Evolutionary conservation across 805 yeast species (phyloP).

Genomic region (Candida vaughaniae): DNA sequence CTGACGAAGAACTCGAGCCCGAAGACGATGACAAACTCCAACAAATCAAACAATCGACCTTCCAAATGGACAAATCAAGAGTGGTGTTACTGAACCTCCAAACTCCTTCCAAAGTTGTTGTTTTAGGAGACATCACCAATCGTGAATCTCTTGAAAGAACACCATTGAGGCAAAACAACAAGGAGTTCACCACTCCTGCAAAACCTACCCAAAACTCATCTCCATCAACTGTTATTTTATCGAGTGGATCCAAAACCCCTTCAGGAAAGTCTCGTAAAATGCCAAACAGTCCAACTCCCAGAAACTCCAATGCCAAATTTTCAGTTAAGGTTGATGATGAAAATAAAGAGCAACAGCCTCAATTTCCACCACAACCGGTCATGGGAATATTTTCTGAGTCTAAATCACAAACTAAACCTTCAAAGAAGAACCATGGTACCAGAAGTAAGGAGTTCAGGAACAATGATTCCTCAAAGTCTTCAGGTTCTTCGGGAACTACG

Average conservation of each 20-base stretch:
- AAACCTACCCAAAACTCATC: conserved; percentile 34
- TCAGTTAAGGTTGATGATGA: conserved; percentile 23
- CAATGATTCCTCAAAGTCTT: not conserved
- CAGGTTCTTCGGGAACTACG: not conserved
- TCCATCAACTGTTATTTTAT: conserved; percentile 43
- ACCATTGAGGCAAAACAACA: conserved; percentile 5
- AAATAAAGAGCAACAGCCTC: not conserved
- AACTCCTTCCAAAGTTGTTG: conserved; percentile 32
- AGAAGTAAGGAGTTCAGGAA: not conserved
- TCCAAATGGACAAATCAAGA: conserved; percentile 4
- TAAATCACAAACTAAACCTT: not conserved
- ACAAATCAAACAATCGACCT: conserved; percentile 2
- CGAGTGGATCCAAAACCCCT: conserved; percentile 26
- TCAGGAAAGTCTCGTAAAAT: conserved; percentile 3
- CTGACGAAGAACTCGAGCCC: conserved; percentile 12
- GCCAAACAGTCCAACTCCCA: conserved; percentile 42
- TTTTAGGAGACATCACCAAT: conserved; percentile 25
- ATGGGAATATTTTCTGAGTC: conserved; percentile 11
- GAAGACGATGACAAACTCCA: conserved; percentile 17
- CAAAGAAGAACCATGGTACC: not conserved
- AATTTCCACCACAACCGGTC: conserved; percentile 4
- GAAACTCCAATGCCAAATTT: conserved; percentile 16
- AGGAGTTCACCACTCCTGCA: conserved; percentile 32
- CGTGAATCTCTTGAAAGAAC: conserved; percentile 2
- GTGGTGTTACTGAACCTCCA: conserved; percentile 16